These are phyloP conservation scores for Colletotrichum graminicola DNA, from an alignment of 2,329 filamentous ascomycete species.

Conservation along the genomic window DNA sequence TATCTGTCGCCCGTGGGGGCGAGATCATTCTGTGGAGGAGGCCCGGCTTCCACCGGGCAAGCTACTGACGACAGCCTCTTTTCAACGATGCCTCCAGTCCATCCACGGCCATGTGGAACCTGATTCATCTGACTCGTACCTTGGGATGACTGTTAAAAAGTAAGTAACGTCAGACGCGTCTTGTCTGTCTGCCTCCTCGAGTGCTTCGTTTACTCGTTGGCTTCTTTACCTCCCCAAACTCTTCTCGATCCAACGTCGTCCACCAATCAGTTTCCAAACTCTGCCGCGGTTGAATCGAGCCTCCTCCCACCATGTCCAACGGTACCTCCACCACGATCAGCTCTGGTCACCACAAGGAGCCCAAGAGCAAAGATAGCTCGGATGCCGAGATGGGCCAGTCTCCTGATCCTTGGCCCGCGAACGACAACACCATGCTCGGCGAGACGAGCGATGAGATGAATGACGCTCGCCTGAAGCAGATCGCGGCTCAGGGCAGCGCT, in stretches of 20 bases:
- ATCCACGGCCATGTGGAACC: constrained; percentile 30
- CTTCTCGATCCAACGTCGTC: neutral
- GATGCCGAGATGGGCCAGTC: constrained; percentile 34
- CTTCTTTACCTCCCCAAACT: constrained; percentile 1
- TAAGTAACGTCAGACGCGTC: constrained; percentile 29
- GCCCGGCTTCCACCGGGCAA: constrained; percentile 27
- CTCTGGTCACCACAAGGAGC: constrained; percentile 22
- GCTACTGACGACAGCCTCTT: constrained; percentile 34
- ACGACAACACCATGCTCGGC: constrained; percentile 38
- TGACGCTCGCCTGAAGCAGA: constrained; percentile 60
- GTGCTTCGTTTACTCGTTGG: constrained; percentile 13
- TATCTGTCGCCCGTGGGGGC: constrained; percentile 40
- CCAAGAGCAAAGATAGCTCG: constrained; percentile 27
- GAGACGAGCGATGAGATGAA: constrained; percentile 47
- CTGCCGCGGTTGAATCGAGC: constrained; percentile 2
- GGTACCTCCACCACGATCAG: constrained; percentile 26
- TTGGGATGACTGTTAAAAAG: constrained; percentile 27
- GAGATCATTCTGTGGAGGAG: constrained; percentile 40
- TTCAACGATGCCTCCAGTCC: constrained; percentile 22
- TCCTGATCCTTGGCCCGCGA: constrained; percentile 35
- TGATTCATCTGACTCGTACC: constrained; percentile 29
- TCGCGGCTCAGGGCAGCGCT: constrained; percentile 58
- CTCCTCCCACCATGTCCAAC: constrained; percentile 28
- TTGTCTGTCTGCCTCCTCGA: constrained; percentile 12
- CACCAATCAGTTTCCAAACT: neutral